A percentile compares a stretch with the other conserved stretches of the same genome.
Evolutionary conservation across 495 filamentous ascomycete genomes (phyloP).

Genomic region (Chaetomium tenue): DNA sequence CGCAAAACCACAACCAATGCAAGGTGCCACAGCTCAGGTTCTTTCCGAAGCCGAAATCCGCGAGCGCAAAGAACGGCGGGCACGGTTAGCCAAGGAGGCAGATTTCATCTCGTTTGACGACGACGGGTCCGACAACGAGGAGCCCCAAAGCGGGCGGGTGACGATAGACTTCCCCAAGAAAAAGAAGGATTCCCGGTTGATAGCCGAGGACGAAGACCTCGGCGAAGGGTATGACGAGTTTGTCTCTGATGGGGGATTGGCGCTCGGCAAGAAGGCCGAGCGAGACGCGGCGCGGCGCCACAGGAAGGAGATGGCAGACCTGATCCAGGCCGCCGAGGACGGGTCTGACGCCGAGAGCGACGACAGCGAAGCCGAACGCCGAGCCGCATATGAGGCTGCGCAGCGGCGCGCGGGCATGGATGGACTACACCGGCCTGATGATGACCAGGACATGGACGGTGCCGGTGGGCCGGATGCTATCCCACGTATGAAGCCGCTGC

Average conservation of each 20-base stretch:
- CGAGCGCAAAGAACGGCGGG: constrained; percentile 87
- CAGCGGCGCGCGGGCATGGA: constrained; percentile 83
- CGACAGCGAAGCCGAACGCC: constrained; percentile 76
- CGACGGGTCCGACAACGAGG: constrained; percentile 41
- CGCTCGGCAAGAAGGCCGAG: constrained; percentile 77
- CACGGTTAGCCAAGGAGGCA: constrained; percentile 69
- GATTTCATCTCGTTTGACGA: constrained; percentile 79
- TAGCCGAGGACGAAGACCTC: constrained; percentile 88
- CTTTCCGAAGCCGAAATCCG: constrained; percentile 85
- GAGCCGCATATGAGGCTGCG: constrained; percentile 81
- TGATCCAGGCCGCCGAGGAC: constrained; percentile 79
- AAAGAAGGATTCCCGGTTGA: constrained; percentile 68
- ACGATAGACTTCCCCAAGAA: constrained; percentile 48
- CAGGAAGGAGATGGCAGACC: constrained; percentile 73
- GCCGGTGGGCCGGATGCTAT: constrained; percentile 31
- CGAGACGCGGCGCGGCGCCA: constrained; percentile 65
- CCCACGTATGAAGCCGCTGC: constrained; percentile 55
- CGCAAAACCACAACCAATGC: constrained; percentile 11
- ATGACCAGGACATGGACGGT: constrained; percentile 26
- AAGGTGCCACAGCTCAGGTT: constrained; percentile 38
- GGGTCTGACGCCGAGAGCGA: constrained; percentile 57
- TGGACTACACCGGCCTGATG: constrained; percentile 50
- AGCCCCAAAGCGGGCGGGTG: constrained; percentile 19
- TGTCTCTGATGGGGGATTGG: constrained; percentile 76
- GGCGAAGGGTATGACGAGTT: constrained; percentile 93